Percentiles rank a stretch among this genome's conserved stretches.
Evolutionary conservation across 2,329 filamentous ascomycete species (phyloP).

Genomic region (Purpureocillium lavendulum): DNA sequence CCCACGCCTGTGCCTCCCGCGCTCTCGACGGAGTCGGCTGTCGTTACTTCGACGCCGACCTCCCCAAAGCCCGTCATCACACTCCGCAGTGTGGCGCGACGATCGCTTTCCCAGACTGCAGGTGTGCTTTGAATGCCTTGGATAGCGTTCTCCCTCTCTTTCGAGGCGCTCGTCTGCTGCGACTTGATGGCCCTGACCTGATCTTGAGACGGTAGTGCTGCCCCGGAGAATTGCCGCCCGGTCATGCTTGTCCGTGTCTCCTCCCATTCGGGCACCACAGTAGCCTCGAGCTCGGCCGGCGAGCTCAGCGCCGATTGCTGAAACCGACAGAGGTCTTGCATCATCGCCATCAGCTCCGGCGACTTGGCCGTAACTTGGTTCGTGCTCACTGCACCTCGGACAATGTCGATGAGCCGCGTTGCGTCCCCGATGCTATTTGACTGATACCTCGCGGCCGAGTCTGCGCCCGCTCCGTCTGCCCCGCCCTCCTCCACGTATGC

Average conservation of each 20-base stretch:
- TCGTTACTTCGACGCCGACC: not conserved
- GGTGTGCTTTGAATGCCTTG: not conserved
- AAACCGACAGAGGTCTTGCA: not conserved
- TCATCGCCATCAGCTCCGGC: not conserved
- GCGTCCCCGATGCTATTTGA: conserved; percentile 14
- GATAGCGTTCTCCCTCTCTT: not conserved
- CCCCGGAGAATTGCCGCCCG: not conserved
- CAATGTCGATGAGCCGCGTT: not conserved
- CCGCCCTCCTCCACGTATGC: not conserved
- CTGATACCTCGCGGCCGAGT: not conserved
- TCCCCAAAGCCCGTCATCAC: not conserved
- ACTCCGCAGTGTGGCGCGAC: not conserved
- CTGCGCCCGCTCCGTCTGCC: not conserved
- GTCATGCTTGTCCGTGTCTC: too few relatives aligned
- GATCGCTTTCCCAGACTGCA: not conserved
- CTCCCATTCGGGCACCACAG: too few relatives aligned
- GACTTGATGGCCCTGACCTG: not conserved
- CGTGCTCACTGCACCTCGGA: not conserved
- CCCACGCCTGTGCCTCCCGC: not conserved
- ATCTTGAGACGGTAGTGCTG: not conserved
- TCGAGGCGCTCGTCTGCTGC: not conserved
- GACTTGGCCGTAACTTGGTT: not conserved
- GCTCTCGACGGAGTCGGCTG: not conserved
- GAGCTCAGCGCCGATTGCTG: not conserved
- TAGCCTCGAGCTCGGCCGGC: not conserved